Percentiles rank a stretch among this genome's conserved stretches.
Evolutionary conservation across 768 basidiomycete genomes (phyloP).

Genomic region (Lactarius vividus): DNA sequence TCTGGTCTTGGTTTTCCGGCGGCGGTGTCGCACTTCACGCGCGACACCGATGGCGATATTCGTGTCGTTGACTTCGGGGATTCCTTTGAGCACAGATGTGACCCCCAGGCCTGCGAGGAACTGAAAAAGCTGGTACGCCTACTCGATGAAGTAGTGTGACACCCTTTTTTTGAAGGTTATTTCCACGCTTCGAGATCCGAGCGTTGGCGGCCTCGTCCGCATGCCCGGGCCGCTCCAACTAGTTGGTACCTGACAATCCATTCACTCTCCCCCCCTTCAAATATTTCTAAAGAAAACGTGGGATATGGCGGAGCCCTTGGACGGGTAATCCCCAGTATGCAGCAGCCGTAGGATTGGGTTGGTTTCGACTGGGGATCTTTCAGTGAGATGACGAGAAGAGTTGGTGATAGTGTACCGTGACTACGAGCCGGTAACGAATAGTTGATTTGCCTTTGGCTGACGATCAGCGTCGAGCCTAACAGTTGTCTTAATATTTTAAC

Average conservation of each 20-base stretch:
- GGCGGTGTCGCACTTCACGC: constrained; percentile 10
- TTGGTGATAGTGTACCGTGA: background rate
- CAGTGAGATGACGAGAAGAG: background rate
- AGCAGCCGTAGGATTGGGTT: background rate
- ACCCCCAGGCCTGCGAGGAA: constrained; percentile 11
- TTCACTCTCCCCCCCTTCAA: background rate
- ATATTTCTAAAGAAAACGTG: background rate
- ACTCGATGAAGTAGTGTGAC: background rate
- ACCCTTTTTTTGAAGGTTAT: background rate
- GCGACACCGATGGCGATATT: background rate
- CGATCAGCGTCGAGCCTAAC: background rate
- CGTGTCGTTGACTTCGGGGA: constrained; percentile 19
- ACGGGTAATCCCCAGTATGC: background rate
- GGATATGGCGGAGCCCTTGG: background rate
- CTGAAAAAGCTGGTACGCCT: constrained; percentile 12
- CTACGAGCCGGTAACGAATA: background rate
- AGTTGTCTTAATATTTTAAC: background rate
- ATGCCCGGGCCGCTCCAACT: background rate
- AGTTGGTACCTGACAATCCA: background rate
- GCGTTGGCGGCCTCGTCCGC: background rate
- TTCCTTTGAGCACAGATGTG: constrained; percentile 11
- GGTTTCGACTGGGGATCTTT: background rate
- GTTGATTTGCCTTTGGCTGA: background rate
- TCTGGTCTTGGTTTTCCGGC: constrained; percentile 17
- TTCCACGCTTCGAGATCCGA: background rate